Percentiles rank a stretch among this genome's conserved stretches.
phyloP scores from a whole-genome alignment of 441 rosid species.

The Francoa sonchifolia region DNA sequence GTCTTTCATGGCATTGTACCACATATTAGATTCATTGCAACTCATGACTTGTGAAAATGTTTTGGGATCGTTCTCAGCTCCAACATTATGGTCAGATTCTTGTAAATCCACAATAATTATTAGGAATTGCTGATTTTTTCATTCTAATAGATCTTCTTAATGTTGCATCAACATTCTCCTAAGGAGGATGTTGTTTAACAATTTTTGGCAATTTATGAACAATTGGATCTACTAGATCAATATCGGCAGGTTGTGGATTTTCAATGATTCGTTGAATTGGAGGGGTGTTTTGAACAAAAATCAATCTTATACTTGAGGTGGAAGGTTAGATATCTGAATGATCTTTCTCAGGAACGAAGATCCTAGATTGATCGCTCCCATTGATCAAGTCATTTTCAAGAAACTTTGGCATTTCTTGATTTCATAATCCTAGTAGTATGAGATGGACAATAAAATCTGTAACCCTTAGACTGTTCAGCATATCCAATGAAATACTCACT shows the following conservation, averaged over 20 bases:
- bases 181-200: not conserved
- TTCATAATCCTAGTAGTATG: too few species aligned
- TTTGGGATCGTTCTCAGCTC: not conserved
- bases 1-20: not conserved
- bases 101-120: not conserved
- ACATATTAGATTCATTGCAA: not conserved
- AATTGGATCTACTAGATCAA: not conserved
- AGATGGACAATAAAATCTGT: not conserved
- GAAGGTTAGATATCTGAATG: not conserved
- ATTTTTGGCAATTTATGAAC: too few species aligned
- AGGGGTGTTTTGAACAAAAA: not conserved
- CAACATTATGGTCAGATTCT: not conserved
- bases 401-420: too few species aligned
- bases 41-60: not conserved
- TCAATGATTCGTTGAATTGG: not conserved
- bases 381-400: slow-evolving; percentile 3
- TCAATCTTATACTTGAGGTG: not conserved
- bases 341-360: not conserved
- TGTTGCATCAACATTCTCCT: not conserved
- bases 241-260: not conserved
- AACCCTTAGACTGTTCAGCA: not conserved
- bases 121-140: not conserved
- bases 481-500: not conserved
- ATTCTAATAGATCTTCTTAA: slow-evolving; percentile 2
- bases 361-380: not conserved